These are phyloP conservation scores for Coffea eugenioides DNA, from an alignment of 257 asterid genomes.

Conservation along the genomic window DNA sequence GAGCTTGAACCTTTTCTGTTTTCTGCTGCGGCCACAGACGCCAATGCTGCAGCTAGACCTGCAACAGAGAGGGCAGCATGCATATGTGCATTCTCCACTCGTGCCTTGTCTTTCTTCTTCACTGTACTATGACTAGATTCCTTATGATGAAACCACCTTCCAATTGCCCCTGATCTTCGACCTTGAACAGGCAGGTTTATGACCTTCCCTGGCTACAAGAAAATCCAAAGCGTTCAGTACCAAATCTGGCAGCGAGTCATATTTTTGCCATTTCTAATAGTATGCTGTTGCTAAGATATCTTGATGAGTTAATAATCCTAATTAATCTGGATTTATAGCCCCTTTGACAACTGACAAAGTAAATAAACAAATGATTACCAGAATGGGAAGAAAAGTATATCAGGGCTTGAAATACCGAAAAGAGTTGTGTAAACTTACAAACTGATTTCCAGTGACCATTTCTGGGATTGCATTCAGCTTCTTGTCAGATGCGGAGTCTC, in stretches of 20 bases:
- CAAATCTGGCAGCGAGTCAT: neutral
- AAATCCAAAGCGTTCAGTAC: neutral
- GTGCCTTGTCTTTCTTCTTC: conserved; percentile 72
- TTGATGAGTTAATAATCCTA: neutral
- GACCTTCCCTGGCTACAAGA: conserved; percentile 37
- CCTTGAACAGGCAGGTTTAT: conserved; percentile 27
- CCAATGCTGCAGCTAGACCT: conserved; percentile 80
- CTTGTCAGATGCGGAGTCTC: conserved; percentile 36
- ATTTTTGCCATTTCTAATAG: neutral
- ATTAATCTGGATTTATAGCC: neutral
- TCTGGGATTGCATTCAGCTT: conserved; percentile 37
- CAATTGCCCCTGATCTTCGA: conserved; percentile 42
- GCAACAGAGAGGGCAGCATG: conserved; percentile 73
- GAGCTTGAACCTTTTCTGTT: conserved; percentile 34
- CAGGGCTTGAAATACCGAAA: neutral
- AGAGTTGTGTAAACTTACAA: conserved; percentile 36
- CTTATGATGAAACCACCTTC: conserved; percentile 65
- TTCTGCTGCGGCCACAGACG: conserved; percentile 55
- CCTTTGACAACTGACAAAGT: too few relatives aligned
- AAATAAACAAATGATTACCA: neutral
- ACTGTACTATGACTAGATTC: conserved; percentile 29
- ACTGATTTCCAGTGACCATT: conserved; percentile 22
- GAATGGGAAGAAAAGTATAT: neutral
- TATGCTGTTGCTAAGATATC: neutral
- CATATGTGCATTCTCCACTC: conserved; percentile 62